These are phyloP conservation scores for Triglochin maritima DNA, from an alignment of 106 monocot genomes.

Conservation along the genomic window DNA sequence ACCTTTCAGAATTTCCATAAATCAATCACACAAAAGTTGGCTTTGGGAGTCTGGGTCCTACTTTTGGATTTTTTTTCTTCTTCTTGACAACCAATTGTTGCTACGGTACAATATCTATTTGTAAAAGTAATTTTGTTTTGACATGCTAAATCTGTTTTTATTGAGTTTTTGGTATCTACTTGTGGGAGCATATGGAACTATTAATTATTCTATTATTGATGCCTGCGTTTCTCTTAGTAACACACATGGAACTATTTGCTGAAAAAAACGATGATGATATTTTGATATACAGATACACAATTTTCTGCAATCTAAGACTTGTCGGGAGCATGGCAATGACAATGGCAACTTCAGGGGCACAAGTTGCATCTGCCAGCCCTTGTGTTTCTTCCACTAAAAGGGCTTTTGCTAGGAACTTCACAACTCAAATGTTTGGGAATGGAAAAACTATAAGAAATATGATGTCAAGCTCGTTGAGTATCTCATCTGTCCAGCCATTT, in stretches of 20 bases:
- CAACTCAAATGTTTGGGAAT: neutral
- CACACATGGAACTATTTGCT: neutral
- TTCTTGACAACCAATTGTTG: too few relatives aligned
- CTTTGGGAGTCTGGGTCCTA: too few relatives aligned
- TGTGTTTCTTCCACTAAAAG: neutral
- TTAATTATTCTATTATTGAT: neutral
- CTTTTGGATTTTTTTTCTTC: too few relatives aligned
- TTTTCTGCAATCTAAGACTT: neutral
- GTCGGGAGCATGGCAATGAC: conserved; percentile 2
- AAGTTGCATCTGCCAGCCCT: conserved; percentile 1
- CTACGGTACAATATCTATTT: too few relatives aligned
- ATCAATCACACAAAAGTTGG: too few relatives aligned
- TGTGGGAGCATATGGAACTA: too few relatives aligned
- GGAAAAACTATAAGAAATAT: conserved; percentile 2
- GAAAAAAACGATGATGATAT: neutral
- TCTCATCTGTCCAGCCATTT: conserved; percentile 23
- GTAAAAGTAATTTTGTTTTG: too few relatives aligned
- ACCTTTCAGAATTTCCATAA: too few relatives aligned
- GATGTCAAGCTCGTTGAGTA: conserved; percentile 17
- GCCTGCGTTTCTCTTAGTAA: neutral
- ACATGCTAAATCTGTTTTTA: too few relatives aligned
- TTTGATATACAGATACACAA: neutral
- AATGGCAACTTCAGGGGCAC: neutral
- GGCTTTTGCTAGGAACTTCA: neutral
- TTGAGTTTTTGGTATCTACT: too few relatives aligned